These are phyloP conservation scores for Effrenium voratum DNA, from an alignment of 73 alveolate genomes.

Conservation along the genomic window DNA sequence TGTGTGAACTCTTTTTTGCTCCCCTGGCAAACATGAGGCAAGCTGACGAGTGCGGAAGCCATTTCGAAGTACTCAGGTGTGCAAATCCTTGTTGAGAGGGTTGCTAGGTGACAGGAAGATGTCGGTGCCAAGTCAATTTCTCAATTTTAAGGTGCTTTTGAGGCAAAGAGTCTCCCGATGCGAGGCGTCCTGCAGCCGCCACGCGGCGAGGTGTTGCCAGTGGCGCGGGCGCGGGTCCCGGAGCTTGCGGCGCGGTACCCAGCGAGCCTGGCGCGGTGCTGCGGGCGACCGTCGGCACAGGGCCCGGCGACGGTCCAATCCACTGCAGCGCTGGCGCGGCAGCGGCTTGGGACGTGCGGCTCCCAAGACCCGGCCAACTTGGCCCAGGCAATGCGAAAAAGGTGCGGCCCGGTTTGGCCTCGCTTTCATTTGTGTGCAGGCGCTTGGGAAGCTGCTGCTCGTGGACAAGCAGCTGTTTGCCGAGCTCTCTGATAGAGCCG, in stretches of 20 bases:
- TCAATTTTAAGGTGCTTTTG: neutral
- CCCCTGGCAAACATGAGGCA: neutral
- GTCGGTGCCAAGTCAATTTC: too few relatives aligned
- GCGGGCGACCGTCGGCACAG: neutral
- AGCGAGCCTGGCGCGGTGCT: conserved; percentile 23
- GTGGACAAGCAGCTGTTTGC: neutral
- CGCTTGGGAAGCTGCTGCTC: neutral
- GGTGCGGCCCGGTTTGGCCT: neutral
- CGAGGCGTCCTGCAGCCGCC: neutral
- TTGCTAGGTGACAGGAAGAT: neutral
- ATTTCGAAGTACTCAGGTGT: neutral
- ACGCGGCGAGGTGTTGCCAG: neutral
- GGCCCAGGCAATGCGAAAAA: neutral
- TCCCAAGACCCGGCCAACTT: neutral
- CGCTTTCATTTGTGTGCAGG: neutral
- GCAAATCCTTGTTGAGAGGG: neutral
- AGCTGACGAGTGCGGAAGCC: neutral
- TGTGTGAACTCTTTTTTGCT: too few relatives aligned
- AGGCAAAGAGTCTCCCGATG: too few relatives aligned
- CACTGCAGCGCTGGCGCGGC: neutral
- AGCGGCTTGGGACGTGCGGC: neutral
- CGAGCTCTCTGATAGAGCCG: neutral
- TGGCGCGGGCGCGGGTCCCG: neutral
- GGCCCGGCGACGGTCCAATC: neutral
- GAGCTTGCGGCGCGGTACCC: neutral